Evolutionary conservation across 2,329 filamentous ascomycete genomes (phyloP).

Genomic region (Rugonectria rugulosa): DNA sequence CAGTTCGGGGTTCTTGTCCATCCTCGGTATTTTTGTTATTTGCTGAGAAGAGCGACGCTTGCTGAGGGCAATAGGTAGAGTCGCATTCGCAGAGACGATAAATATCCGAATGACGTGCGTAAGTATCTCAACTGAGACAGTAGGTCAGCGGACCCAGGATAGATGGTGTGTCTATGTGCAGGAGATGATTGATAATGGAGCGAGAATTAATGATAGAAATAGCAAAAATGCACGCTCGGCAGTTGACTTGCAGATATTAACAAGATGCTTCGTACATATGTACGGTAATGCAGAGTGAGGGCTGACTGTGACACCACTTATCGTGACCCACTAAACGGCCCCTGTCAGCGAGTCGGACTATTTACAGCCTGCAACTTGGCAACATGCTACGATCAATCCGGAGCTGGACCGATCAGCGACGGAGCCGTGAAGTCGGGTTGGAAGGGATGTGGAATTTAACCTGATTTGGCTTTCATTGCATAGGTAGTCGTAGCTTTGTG

Average conservation of each 20-base stretch:
- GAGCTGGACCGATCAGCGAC: not conserved
- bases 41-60: not conserved
- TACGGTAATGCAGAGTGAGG: not conserved
- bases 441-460: too few species aligned
- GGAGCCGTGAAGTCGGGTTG: conserved; percentile 5
- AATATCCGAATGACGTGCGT: not conserved
- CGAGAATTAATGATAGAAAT: too few species aligned
- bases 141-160: too few species aligned
- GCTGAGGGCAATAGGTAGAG: too few species aligned
- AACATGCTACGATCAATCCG: not conserved
- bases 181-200: too few species aligned
- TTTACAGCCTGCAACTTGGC: not conserved
- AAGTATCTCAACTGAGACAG: not conserved
- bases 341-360: not conserved
- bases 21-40: conserved; percentile 4
- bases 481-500: too few species aligned
- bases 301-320: not conserved
- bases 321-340: not conserved
- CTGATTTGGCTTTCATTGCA: too few species aligned
- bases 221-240: too few species aligned
- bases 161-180: too few species aligned
- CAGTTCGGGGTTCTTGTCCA: conserved; percentile 43
- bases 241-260: too few species aligned
- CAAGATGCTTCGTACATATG: too few species aligned
- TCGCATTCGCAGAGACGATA: not conserved